A percentile compares a stretch with the other conserved stretches of the same genome.
Conservation (phyloP, 495 filamentous ascomycete species). For the Acidiella bohemica region DNA sequence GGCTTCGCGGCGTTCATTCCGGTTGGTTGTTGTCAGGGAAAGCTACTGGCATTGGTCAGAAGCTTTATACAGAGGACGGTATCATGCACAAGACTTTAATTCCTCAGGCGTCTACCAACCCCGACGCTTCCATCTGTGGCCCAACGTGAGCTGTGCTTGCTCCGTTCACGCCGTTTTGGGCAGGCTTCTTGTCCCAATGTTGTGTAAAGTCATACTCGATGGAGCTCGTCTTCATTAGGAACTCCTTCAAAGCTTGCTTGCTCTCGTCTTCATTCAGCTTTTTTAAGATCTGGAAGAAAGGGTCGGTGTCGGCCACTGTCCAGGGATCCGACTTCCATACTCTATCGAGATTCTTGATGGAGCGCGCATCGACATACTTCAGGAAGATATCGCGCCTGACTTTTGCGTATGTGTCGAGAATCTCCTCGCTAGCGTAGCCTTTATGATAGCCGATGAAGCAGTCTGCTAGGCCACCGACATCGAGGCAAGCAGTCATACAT, state of each 20-base stretch:
- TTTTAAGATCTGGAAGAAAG: slow-evolving; percentile 14
- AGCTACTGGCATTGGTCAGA: too few relatives aligned
- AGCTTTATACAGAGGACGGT: too few relatives aligned
- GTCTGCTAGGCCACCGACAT: slow-evolving; percentile 16
- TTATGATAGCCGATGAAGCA: slow-evolving; percentile 15
- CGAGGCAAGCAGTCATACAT: slow-evolving; percentile 12
- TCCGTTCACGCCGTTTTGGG: too few relatives aligned
- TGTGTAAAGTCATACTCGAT: slow-evolving; percentile 13
- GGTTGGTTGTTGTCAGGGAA: too few relatives aligned
- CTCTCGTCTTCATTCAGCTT: slow-evolving; percentile 13
- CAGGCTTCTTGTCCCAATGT: too few relatives aligned
- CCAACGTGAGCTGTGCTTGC: too few relatives aligned
- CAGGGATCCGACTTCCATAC: slow-evolving; percentile 14
- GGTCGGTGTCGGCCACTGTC: slow-evolving; percentile 14
- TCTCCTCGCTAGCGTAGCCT: slow-evolving; percentile 6
- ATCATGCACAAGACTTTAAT: too few relatives aligned
- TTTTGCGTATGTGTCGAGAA: slow-evolving; percentile 19
- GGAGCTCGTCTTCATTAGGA: slow-evolving; percentile 9
- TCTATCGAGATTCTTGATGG: slow-evolving; percentile 14
- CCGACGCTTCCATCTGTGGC: too few relatives aligned
- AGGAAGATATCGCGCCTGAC: slow-evolving; percentile 19
- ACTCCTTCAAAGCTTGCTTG: slow-evolving; percentile 8
- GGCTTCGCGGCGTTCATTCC: too few relatives aligned
- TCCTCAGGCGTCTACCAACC: too few relatives aligned
- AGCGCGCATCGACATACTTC: slow-evolving; percentile 17